A percentile compares a stretch with the other conserved stretches of the same genome.
phyloP scores from a whole-genome alignment of 345 rosid species.

The Hibiscus trionum region DNA sequence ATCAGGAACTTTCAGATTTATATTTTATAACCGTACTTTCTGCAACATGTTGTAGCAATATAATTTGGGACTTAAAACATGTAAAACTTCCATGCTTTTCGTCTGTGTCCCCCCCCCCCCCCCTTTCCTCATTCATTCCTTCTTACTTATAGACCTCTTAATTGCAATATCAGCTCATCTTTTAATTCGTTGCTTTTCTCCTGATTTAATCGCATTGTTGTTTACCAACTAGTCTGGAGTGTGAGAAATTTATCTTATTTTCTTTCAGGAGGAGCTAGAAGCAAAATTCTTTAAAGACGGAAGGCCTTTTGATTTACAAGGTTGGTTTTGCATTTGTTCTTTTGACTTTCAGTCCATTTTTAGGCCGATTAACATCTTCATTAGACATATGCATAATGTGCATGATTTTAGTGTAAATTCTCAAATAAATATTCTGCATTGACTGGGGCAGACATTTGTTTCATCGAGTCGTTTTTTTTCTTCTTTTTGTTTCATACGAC shows the following conservation, averaged over 20 bases:
- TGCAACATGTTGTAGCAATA: not conserved
- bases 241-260: conserved; percentile 2
- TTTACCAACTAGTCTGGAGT: not conserved
- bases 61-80: not conserved
- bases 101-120: not conserved
- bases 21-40: not conserved
- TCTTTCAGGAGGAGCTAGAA: conserved; percentile 63
- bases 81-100: not conserved
- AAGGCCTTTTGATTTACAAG: conserved; percentile 79
- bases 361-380: not conserved
- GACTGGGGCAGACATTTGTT: not conserved
- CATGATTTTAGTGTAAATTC: not conserved
- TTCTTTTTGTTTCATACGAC: not conserved
- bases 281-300: conserved; percentile 75
- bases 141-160: not conserved
- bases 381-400: not conserved
- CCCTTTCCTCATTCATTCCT: not conserved
- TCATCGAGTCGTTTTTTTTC: not conserved
- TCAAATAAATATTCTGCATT: not conserved
- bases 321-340: conserved; percentile 27
- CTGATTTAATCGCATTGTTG: not conserved
- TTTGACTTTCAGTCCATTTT: not conserved
- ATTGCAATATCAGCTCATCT: not conserved
- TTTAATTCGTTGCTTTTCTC: not conserved
- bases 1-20: not conserved